Evolutionary conservation across 2,329 filamentous ascomycete species (phyloP).

Genomic region (Clarireedia monteithiana): DNA sequence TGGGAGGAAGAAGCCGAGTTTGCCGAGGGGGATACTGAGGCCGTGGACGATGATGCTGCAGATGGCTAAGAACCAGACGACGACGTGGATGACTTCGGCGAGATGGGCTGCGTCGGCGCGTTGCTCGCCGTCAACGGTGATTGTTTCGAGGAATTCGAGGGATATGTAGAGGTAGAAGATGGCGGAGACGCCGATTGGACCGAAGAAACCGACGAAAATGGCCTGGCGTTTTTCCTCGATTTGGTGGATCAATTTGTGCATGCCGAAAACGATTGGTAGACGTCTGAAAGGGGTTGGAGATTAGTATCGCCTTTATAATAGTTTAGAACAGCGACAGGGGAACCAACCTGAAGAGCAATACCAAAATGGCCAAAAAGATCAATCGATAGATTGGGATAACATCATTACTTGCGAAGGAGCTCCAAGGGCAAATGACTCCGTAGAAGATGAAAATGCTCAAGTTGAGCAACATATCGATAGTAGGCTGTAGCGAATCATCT

Average conservation of each 20-base stretch:
- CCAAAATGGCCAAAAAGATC: conserved; percentile 63
- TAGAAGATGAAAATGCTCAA: conserved; percentile 80
- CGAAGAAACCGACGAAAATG: conserved; percentile 85
- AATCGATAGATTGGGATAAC: conserved; percentile 70
- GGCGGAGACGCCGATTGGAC: conserved; percentile 83
- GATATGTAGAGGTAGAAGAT: conserved; percentile 84
- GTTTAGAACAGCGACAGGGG: background rate
- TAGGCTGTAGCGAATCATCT: conserved; percentile 89
- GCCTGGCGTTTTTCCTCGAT: conserved; percentile 69
- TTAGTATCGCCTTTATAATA: background rate
- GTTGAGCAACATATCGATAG: conserved; percentile 91
- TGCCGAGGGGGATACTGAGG: conserved; percentile 70
- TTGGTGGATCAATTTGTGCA: conserved; percentile 71
- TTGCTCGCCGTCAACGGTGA: conserved; percentile 51
- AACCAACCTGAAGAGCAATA: conserved; percentile 58
- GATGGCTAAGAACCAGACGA: conserved; percentile 81
- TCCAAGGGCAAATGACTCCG: conserved; percentile 79
- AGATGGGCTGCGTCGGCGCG: conserved; percentile 60
- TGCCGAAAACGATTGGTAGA: conserved; percentile 64
- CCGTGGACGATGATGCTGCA: conserved; percentile 83
- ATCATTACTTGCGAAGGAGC: conserved; percentile 54
- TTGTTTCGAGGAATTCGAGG: conserved; percentile 59
- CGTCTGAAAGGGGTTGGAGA: conserved; percentile 34
- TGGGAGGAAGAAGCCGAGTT: conserved; percentile 52
- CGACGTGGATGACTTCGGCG: conserved; percentile 57